Conservation (phyloP, 2,329 filamentous ascomycete species). For the Calonectria henricotiae region DNA sequence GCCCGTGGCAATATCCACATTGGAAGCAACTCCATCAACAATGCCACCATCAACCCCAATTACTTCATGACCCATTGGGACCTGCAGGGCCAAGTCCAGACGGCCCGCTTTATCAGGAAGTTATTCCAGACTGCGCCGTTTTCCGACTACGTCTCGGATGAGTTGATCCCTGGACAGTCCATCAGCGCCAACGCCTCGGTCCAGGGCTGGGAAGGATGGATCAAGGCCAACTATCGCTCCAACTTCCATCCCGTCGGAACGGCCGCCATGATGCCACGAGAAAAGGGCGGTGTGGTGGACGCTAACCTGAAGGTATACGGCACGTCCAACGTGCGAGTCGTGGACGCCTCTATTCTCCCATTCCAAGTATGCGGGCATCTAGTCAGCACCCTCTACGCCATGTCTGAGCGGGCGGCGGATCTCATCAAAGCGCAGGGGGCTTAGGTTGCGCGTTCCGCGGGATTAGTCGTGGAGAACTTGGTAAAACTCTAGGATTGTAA, state of each 20-base stretch:
- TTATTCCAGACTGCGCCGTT: slow-evolving; percentile 5
- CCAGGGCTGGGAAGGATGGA: background rate
- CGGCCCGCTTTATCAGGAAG: slow-evolving; percentile 9
- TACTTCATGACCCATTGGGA: slow-evolving; percentile 19
- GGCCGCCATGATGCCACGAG: slow-evolving; percentile 67
- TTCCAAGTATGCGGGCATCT: slow-evolving; percentile 16
- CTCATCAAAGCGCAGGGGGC: background rate
- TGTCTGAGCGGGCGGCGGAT: slow-evolving; percentile 2
- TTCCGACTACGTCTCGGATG: background rate
- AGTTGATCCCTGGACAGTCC: background rate
- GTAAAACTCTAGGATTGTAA: too few species aligned
- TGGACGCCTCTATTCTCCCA: slow-evolving; percentile 52
- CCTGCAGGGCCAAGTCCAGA: slow-evolving; percentile 12
- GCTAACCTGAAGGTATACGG: slow-evolving; percentile 14
- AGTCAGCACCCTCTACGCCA: slow-evolving; percentile 12
- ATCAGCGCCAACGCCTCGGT: background rate
- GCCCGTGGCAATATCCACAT: slow-evolving; percentile 12
- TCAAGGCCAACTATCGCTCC: slow-evolving; percentile 16
- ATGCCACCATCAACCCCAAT: slow-evolving; percentile 12
- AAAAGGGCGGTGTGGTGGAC: slow-evolving; percentile 55
- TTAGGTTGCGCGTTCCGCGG: background rate
- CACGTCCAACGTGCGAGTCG: slow-evolving; percentile 54
- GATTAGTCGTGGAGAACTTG: too few species aligned
- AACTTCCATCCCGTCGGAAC: slow-evolving; percentile 64
- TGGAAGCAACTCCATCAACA: background rate